Percentiles rank a stretch among this genome's conserved stretches.
These are phyloP conservation scores for Trichoderma afroharzianum DNA, from an alignment of 2,329 filamentous ascomycete species.

Conservation along the genomic window DNA sequence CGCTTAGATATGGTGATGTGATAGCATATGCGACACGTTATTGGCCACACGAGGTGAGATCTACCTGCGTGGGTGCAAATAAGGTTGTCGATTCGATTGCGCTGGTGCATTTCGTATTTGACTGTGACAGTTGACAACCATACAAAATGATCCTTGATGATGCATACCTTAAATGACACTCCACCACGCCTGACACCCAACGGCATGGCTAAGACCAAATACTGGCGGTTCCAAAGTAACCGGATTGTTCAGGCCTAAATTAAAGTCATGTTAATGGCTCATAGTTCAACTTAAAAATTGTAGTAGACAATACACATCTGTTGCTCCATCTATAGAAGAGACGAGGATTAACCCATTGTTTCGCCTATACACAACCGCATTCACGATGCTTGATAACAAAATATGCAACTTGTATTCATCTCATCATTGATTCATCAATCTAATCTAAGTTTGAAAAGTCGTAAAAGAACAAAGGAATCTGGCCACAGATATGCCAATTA, in stretches of 20 bases:
- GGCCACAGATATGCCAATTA: background rate
- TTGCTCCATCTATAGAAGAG: background rate
- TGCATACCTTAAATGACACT: background rate
- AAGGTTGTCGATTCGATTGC: background rate
- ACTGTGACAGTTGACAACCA: background rate
- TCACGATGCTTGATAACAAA: background rate
- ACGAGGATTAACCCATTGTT: background rate
- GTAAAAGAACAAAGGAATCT: background rate
- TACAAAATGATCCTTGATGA: background rate
- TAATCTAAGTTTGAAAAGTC: background rate
- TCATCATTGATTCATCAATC: background rate
- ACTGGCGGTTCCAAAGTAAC: background rate
- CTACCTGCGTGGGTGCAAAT: background rate
- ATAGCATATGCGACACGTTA: background rate
- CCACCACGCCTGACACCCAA: background rate
- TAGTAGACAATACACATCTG: background rate
- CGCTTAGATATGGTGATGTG: background rate
- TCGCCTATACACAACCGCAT: background rate
- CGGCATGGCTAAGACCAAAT: background rate
- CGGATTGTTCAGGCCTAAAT: background rate
- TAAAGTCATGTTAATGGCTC: background rate
- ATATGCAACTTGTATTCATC: background rate
- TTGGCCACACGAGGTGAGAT: background rate
- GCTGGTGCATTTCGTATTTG: background rate
- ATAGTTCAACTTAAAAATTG: background rate